Evolutionary conservation across 768 basidiomycete species (phyloP), one percentile per base, ranked within the genome.

Genomic region (Mycena alexandri): DNA sequence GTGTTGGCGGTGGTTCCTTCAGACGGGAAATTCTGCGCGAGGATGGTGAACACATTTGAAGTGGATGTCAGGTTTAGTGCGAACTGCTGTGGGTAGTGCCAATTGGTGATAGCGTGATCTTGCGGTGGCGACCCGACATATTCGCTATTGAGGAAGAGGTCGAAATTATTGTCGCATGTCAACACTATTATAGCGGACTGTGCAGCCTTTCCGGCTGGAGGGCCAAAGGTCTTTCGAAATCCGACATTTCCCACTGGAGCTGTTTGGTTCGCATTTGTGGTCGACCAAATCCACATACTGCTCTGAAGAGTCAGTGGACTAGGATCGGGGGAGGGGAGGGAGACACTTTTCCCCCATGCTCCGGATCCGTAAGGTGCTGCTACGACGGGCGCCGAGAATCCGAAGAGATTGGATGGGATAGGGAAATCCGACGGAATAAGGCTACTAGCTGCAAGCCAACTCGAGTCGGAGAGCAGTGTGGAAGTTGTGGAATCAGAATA

Each of bases 281-380:
- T 59, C 9, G 67, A 63, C 67, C 67, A 68, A 29, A 68, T 62
- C 67, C 62, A 69, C 0, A 22, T 47, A 34, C 67, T 59, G 34
- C 34, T 51, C 14, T 43, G 12, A 12, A 69, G 56, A 14, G 29
- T 59, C 9, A 22, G 52, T 17, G 62, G 24, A 25, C 19, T 36
- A 7, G 38, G 43, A 24, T 47, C 57, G 11, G 42, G 22, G 12
- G 41, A n/a, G 9, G 57, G 33, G 17, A 63, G 29, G 1, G 62
- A 3, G 13, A 69, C 34, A 5, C 25, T 69, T 17, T 46, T 14
- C 5, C 67, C 67, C 62, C 62, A 68, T 3, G 62, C 29, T 2
- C 48, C 67, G 3, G 56, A 50, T 12, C 67, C 67, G 14, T 57
- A 53, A 6, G 17, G 11, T 1, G 24, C 56, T n/a, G n/a, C 57